Evolutionary conservation across 768 basidiomycete genomes (phyloP).

Genomic region (Cyathus striatus): DNA sequence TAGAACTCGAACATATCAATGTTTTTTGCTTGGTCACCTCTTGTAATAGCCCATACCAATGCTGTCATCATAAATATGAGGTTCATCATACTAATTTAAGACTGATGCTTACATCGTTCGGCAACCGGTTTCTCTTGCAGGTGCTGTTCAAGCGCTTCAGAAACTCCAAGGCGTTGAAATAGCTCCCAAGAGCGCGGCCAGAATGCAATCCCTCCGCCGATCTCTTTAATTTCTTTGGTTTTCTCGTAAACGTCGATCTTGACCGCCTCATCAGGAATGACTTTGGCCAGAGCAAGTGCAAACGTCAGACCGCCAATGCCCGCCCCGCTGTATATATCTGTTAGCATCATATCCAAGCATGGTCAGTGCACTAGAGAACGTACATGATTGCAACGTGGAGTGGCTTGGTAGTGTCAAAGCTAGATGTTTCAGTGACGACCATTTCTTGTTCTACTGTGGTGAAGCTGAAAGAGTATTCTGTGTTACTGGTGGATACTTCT

Average conservation of each 20-base stretch:
- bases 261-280: background rate
- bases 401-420: background rate
- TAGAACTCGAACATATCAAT: background rate
- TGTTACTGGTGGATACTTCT: too few species aligned
- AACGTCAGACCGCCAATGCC: background rate
- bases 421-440: too few species aligned
- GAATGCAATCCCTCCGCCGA: slow-evolving; percentile 1
- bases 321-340: background rate
- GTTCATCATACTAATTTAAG: background rate
- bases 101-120: background rate
- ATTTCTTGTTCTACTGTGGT: too few species aligned
- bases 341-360: too few species aligned
- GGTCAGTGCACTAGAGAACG: too few species aligned
- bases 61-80: background rate
- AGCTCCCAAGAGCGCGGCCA: slow-evolving; percentile 1
- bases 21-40: background rate
- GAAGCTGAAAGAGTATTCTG: too few species aligned
- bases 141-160: background rate
- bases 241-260: slow-evolving; percentile 1
- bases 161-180: background rate
- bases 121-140: background rate
- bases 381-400: background rate
- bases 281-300: background rate
- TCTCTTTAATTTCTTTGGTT: background rate
- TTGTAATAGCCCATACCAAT: background rate